Percentiles rank a stretch among this genome's conserved stretches.
Conservation (phyloP, 345 rosid species). For the Streptanthus diversifolius region DNA sequence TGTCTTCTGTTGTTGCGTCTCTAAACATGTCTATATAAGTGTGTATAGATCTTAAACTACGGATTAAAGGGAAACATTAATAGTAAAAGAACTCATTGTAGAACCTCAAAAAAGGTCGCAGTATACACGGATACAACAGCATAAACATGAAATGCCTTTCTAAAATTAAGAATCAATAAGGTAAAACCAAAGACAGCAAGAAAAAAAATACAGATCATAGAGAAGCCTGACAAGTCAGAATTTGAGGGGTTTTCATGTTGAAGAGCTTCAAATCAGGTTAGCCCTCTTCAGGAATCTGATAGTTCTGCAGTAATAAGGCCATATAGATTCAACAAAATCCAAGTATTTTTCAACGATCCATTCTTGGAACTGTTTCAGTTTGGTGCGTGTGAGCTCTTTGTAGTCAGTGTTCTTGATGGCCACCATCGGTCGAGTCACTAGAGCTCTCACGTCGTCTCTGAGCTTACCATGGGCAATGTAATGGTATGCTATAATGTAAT, state of each 20-base stretch:
- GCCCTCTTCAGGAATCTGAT: constrained; percentile 93
- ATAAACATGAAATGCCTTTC: constrained; percentile 31
- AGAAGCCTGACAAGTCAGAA: constrained; percentile 15
- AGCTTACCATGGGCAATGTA: constrained; percentile 63
- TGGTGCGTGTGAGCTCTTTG: constrained; percentile 52
- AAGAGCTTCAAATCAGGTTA: constrained; percentile 51
- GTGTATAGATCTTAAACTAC: not conserved
- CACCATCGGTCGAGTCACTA: constrained; percentile 51
- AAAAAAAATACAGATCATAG: constrained; percentile 15
- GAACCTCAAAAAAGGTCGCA: constrained; percentile 31
- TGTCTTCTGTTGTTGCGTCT: constrained; percentile 9
- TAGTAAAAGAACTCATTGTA: constrained; percentile 22
- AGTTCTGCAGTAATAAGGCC: constrained; percentile 96
- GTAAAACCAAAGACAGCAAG: constrained; percentile 4
- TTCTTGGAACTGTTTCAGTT: constrained; percentile 50
- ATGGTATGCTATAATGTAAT: constrained; percentile 45
- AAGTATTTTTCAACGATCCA: constrained; percentile 68
- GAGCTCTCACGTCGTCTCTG: constrained; percentile 46
- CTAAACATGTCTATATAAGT: not conserved
- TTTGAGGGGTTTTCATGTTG: constrained; percentile 7
- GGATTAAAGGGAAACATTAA: not conserved
- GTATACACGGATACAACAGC: constrained; percentile 27
- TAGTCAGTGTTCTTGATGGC: constrained; percentile 60
- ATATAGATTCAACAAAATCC: constrained; percentile 77
- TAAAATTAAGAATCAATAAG: constrained; percentile 22